A percentile compares a stretch with the other conserved stretches of the same genome.
Evolutionary conservation across 2,329 filamentous ascomycete genomes (phyloP).

Genomic region (Cladosporium sp.): DNA sequence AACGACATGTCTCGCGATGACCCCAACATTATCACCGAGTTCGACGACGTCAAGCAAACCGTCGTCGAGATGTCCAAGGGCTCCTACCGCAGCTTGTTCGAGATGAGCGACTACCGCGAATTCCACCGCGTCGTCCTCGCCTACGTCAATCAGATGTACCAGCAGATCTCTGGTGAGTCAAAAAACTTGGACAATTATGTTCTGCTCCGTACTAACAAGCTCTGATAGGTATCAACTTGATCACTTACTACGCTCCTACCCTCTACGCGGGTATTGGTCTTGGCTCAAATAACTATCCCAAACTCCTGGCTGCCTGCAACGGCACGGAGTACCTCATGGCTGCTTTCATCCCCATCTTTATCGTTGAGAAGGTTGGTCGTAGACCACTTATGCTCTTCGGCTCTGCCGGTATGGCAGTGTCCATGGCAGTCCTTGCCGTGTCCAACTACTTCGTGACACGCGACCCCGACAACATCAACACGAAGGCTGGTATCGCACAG

Average conservation of each 20-base stretch:
- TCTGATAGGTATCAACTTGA: slow-evolving; percentile 28
- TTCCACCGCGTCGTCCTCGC: slow-evolving; percentile 32
- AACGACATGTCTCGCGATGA: slow-evolving; percentile 45
- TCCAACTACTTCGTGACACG: slow-evolving; percentile 19
- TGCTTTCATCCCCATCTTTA: slow-evolving; percentile 42
- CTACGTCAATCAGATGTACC: slow-evolving; percentile 29
- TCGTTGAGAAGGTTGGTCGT: slow-evolving; percentile 45
- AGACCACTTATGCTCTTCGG: slow-evolving; percentile 68
- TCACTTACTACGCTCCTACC: slow-evolving; percentile 43
- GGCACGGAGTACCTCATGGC: slow-evolving; percentile 47
- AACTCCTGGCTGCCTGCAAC: slow-evolving; percentile 43
- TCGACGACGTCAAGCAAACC: slow-evolving; percentile 50
- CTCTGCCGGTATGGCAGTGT: slow-evolving; percentile 43
- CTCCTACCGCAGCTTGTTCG: slow-evolving; percentile 28
- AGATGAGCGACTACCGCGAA: slow-evolving; percentile 31
- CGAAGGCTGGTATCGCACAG: slow-evolving; percentile 31
- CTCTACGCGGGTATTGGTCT: slow-evolving; percentile 46
- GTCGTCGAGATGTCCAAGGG: slow-evolving; percentile 42
- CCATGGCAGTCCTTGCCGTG: slow-evolving; percentile 29
- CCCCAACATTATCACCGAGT: slow-evolving; percentile 43
- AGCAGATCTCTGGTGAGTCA: neutral
- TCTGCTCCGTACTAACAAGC: neutral
- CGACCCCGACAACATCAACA: slow-evolving; percentile 15
- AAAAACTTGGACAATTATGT: too few relatives aligned
- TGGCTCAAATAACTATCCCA: slow-evolving; percentile 40